Base-by-base conservation (phyloP, 768 basidiomycete species). In the Rhizopogon salebrosus region DNA sequence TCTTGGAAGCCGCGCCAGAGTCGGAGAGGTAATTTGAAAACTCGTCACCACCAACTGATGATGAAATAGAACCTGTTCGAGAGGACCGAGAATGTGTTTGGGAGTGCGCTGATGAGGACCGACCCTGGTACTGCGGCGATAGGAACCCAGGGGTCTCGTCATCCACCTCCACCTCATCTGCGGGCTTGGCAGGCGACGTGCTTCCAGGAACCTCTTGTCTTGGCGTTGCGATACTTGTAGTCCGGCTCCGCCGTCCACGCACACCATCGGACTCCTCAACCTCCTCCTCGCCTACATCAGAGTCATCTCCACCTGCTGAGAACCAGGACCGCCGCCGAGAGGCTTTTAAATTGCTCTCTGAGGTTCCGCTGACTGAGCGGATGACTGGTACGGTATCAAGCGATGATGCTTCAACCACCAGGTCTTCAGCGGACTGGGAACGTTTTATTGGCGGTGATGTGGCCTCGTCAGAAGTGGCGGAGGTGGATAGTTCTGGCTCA, bases 301-400 rank as follows among this genome's bases (percentile, higher is more conserved):
- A 36, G 24, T 74, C 75, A 10, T 75, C 74, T 37, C 65, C 76
- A n/a, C 74, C 64, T 31, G 68, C 66, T 18, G 76, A 70, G 56
- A 86, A 84, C 84, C 83, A 85, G 16, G 78, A 82, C 10, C 74
- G 75, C n/a, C 78, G 76, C 43, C 68, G 67, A 14, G 66, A 65
- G 13, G 67, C 54, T 16, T 64, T 62, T 4, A 72, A 60, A 0
- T 57, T 54, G 39, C 54, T 59, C 13, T 63, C 60, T 52, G 63
- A 41, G 6, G 65, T 56, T 7, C 41, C 51, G 2, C 56, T 60
- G 6, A 69, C 64, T 9, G 55, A 46, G 13, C 63, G 64, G 49
- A 55, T 34, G 20, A 64, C 35, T 2, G 61, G 55, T 24, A 59
- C 51, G 37, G 37, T 54, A 7, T 70, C 69, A 20, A 58, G 52